phyloP scores from a whole-genome alignment of 257 asterid genomes.

The Nicotiana tabacum region DNA sequence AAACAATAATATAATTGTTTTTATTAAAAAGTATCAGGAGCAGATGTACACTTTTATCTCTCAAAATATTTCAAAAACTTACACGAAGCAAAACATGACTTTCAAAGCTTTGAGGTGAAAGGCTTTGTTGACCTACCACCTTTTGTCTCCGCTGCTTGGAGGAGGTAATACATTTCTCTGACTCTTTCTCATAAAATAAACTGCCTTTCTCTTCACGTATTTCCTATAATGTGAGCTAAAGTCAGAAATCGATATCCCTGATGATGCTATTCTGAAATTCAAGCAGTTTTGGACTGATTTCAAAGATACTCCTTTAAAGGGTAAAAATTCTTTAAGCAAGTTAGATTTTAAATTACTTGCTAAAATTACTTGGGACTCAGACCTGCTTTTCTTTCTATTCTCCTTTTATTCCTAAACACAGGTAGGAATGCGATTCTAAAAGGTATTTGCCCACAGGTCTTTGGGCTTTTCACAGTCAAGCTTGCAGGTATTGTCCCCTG shows the following conservation, averaged over 20 bases:
- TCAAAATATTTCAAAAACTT: neutral
- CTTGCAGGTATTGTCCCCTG: constrained; percentile 66
- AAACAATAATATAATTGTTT: neutral
- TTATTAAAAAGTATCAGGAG: neutral
- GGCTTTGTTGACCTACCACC: neutral
- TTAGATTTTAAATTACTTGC: neutral
- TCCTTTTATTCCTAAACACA: constrained; percentile 15
- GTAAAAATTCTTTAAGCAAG: constrained; percentile 24
- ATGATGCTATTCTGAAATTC: constrained; percentile 55
- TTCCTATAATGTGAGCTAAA: constrained; percentile 37
- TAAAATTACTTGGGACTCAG: neutral
- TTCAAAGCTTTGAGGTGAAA: neutral
- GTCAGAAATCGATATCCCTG: constrained; percentile 74
- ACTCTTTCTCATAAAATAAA: constrained; percentile 3
- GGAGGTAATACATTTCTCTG: neutral
- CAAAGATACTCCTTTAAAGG: constrained; percentile 69
- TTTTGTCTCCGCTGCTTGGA: neutral
- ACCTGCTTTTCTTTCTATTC: neutral
- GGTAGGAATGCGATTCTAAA: constrained; percentile 94
- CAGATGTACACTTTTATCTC: neutral
- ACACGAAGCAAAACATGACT: neutral
- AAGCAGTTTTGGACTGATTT: constrained; percentile 81
- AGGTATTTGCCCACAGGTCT: constrained; percentile 92
- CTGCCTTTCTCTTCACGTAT: neutral
- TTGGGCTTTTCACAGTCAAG: constrained; percentile 96